Percentiles rank a stretch among this genome's conserved stretches.
These are phyloP conservation scores for Lunasporangiospora selenospora DNA, from an alignment of 192 early-diverging fungal species.

Conservation along the genomic window DNA sequence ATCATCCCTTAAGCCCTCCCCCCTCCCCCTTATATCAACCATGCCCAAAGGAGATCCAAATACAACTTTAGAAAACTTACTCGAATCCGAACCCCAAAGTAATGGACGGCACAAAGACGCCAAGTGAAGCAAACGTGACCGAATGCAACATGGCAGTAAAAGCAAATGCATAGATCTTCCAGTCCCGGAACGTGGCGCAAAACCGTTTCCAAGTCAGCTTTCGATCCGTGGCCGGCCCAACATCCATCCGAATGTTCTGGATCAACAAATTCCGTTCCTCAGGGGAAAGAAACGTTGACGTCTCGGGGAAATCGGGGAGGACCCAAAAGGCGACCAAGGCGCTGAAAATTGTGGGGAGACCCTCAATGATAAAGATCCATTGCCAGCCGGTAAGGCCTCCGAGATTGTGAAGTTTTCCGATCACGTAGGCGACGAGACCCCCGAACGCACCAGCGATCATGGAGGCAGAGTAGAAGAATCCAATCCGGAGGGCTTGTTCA, in stretches of 20 bases:
- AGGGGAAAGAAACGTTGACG: slow-evolving; percentile 41
- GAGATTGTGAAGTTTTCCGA: slow-evolving; percentile 53
- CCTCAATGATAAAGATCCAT: slow-evolving; percentile 67
- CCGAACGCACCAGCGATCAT: slow-evolving; percentile 60
- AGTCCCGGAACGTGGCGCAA: slow-evolving; percentile 45
- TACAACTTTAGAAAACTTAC: slow-evolving; percentile 4
- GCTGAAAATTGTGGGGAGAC: slow-evolving; percentile 42
- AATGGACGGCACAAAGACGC: slow-evolving; percentile 71
- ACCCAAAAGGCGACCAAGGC: slow-evolving; percentile 30
- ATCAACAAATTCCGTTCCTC: slow-evolving; percentile 38
- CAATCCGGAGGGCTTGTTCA: slow-evolving; percentile 56
- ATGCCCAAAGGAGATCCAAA: not conserved
- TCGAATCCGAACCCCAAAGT: slow-evolving; percentile 64
- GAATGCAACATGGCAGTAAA: slow-evolving; percentile 62
- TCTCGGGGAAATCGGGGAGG: slow-evolving; percentile 53
- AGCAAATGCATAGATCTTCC: slow-evolving; percentile 46
- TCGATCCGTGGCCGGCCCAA: slow-evolving; percentile 38
- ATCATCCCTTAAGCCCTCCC: no score
- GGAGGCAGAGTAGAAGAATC: slow-evolving; percentile 53
- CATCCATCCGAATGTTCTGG: slow-evolving; percentile 46
- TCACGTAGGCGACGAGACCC: slow-evolving; percentile 66
- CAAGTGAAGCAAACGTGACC: slow-evolving; percentile 62
- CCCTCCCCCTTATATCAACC: no score
- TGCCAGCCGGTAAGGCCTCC: slow-evolving; percentile 54
- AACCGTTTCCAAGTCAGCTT: slow-evolving; percentile 50